Evolutionary conservation across 164 flowering plant genomes (phyloP), one percentile per base, ranked within the genome.

Genomic region (Magnolia sinica): DNA sequence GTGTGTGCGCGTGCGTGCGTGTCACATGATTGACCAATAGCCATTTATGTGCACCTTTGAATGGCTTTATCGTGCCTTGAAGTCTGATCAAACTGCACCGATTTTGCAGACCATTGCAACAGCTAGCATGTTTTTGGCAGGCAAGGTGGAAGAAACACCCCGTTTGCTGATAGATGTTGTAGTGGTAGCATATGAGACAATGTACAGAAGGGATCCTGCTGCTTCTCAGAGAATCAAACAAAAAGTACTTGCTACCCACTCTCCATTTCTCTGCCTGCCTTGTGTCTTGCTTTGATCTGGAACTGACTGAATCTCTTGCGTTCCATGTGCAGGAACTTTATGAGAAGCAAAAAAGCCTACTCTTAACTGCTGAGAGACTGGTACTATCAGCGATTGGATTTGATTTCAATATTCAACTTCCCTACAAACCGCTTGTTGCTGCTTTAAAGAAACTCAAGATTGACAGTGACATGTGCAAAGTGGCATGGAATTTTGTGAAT

Each of bases 401-500:
- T 81, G 92, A 89, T 84, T 76, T 91, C 52, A 86, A 88, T 74
- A 81, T 90, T 22, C 85, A 85, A 67, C 88, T 82, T 68, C 96
- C 93, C 1, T 90, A 89, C 81, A 84, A 83, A 81, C 89, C 93
- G 50, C 89, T 91, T 76, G 88, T 88, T 80, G 79, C 80, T 23
- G 92, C 90, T 70, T 24, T 88, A 37, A 91, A 87, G 80, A 87
- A 64, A 78, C 73, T 91, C 75, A 70, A 82, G 50, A 75, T 89
- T 70, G 29, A 85, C 23, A 70, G 83, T 50, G 84, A 80, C 22
- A 74, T 91, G 72, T 86, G 80, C 27, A 83, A 85, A 81, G 89
- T 84, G 51, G 96, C 93, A 23, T 88, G 92, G 93, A 90, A 85
- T 77, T 89, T 89, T 79, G 88, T 90, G 73, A 89, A 90, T 86